Evolutionary conservation across 306 rosid species (phyloP).

Genomic region (Adenanthera pavonina): DNA sequence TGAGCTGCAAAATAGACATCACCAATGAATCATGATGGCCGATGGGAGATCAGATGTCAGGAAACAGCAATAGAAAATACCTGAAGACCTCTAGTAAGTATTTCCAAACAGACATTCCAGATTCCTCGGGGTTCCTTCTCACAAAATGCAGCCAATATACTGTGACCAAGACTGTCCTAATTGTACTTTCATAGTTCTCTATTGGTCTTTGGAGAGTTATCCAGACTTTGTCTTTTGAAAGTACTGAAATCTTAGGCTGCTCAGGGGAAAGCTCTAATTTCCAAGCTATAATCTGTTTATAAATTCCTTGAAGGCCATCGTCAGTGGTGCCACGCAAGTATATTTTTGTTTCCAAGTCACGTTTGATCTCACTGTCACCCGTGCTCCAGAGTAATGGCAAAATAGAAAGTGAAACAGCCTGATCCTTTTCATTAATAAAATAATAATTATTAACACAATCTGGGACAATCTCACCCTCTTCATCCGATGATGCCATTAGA

Average conservation of each 20-base stretch:
- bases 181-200: constrained; percentile 46
- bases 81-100: constrained; percentile 47
- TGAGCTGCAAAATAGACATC: constrained; percentile 49
- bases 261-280: constrained; percentile 53
- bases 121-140: constrained; percentile 56
- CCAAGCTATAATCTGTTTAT: constrained; percentile 62
- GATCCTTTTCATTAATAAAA: constrained; percentile 46
- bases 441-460: constrained; percentile 42
- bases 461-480: constrained; percentile 61
- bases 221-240: constrained; percentile 59
- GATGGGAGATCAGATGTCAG: not conserved
- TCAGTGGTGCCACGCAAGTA: constrained; percentile 50
- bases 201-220: constrained; percentile 60
- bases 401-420: constrained; percentile 48
- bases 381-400: constrained; percentile 59
- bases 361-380: constrained; percentile 43
- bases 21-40: constrained; percentile 31
- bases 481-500: constrained; percentile 70
- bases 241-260: constrained; percentile 60
- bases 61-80: constrained; percentile 41
- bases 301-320: constrained; percentile 50
- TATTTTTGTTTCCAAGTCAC: constrained; percentile 30
- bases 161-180: constrained; percentile 55
- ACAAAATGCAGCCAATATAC: constrained; percentile 67
- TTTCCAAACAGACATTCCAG: constrained; percentile 44